These are phyloP conservation scores for Graphium sp. DNA, from an alignment of 2,329 filamentous ascomycete species.

Conservation along the genomic window DNA sequence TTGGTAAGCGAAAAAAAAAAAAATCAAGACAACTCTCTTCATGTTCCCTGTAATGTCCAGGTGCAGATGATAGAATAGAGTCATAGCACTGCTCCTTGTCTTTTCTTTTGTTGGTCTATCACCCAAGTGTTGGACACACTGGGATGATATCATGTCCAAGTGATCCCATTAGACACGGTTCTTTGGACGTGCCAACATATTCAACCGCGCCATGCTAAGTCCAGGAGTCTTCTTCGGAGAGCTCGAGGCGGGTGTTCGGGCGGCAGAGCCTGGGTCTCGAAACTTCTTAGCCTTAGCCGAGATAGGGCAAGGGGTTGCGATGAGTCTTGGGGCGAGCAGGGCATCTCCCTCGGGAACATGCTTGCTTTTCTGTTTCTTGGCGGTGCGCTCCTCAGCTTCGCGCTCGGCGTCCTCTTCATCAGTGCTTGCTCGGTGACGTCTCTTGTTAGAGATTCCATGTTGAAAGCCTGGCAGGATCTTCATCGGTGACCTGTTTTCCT, in stretches of 20 bases:
- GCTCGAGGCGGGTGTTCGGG: constrained; percentile 15
- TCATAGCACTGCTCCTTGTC: too few species aligned
- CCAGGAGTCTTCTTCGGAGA: constrained; percentile 33
- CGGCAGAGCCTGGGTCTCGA: constrained; percentile 4
- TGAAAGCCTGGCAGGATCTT: constrained; percentile 27
- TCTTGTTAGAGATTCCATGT: constrained; percentile 50
- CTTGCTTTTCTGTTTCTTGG: constrained; percentile 41
- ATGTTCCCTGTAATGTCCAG: too few species aligned
- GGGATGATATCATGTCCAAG: too few species aligned
- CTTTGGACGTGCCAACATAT: constrained; percentile 46
- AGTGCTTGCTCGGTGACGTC: constrained; percentile 39
- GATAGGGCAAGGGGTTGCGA: constrained; percentile 7
- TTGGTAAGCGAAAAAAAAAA: too few species aligned
- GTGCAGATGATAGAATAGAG: too few species aligned
- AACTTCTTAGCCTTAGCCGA: constrained; percentile 13
- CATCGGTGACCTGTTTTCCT: constrained; percentile 33
- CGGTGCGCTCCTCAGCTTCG: constrained; percentile 27
- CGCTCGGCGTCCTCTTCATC: constrained; percentile 38
- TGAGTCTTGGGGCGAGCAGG: constrained; percentile 29
- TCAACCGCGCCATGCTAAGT: constrained; percentile 40
- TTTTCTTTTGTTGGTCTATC: too few species aligned
- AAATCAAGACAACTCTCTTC: too few species aligned
- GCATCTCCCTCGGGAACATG: constrained; percentile 32
- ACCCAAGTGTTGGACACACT: too few species aligned
- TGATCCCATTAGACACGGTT: too few species aligned